Evolutionary conservation across 306 rosid species (phyloP), one percentile per base, ranked within the genome.

Genomic region (Vigna nakashimae): DNA sequence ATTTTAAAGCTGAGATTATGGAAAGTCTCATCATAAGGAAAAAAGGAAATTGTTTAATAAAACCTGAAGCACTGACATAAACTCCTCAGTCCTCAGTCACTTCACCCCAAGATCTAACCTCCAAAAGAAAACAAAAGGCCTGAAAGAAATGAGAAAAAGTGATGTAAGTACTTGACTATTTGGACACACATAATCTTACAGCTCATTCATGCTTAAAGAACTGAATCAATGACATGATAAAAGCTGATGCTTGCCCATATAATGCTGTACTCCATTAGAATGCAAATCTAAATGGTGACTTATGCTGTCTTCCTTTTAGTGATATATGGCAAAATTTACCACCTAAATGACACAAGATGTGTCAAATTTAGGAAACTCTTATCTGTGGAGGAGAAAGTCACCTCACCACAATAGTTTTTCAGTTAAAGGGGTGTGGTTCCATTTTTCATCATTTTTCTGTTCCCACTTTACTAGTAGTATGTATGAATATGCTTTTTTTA

Each of bases 171-270:
- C 83, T 81, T 69, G 76, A 74, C 86, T 74, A 70, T 43, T 75
- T 81, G 4, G 59, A 34, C 75, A 81, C 82, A 49, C 4, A 64
- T 52, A 10, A 43, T 72, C 68, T 82, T 82, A 82, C 86, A 79
- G 82, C 74, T 79, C 84, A 86, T 59, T 56, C 62, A 65, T 76
- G 82, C 72, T 82, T 82, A 82, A 86, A 86, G 82, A 82, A 75
- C 82, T 82, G 78, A 32, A 72, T 51, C 73, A 75, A 55, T 65
- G 86, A 51, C 82, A 82, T 79, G 86, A 82, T 82, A 79, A 86
- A 86, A 86, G 86, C 89, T 86, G 89, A 73, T 79, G 69, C 82
- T 79, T 71, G 52, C 76, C 73, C 64, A 71, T 71, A 15, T 68
- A 71, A 50, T 50, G 78, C 65, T 62, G 78, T 71, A 62, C 57